Percentiles rank a stretch among this genome's conserved stretches.
phyloP scores from a whole-genome alignment of 352 stramenopile species.

The Aphanomyces invadans region DNA sequence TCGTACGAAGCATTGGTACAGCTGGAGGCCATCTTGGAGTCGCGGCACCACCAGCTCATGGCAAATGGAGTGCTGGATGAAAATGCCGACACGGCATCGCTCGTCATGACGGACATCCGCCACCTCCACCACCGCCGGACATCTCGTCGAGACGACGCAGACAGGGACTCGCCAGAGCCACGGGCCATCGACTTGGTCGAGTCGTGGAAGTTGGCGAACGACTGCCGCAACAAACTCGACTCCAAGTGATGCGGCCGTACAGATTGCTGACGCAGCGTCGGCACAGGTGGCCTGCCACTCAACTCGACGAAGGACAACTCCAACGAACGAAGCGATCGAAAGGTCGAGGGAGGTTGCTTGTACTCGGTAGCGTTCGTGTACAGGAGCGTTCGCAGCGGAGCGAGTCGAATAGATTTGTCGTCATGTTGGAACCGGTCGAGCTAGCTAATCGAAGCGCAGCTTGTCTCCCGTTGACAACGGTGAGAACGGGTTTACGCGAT shows the following conservation, averaged over 20 bases:
- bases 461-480: slow-evolving; percentile 19
- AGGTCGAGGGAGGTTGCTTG: too few species aligned
- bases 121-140: background rate
- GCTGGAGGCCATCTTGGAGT: slow-evolving; percentile 62
- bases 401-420: too few species aligned
- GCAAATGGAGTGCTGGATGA: slow-evolving; percentile 31
- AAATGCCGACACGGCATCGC: background rate
- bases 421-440: too few species aligned
- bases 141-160: too few species aligned
- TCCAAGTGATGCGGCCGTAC: too few species aligned
- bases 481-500: slow-evolving; percentile 20
- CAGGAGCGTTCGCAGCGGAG: too few species aligned
- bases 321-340: too few species aligned
- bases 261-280: too few species aligned
- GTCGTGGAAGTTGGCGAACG: background rate
- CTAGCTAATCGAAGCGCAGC: slow-evolving; percentile 7
- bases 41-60: slow-evolving; percentile 64
- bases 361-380: too few species aligned
- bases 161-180: background rate
- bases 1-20: slow-evolving; percentile 72
- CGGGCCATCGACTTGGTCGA: background rate
- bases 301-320: too few species aligned
- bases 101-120: slow-evolving; percentile 16
- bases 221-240: background rate
- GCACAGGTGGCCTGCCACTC: too few species aligned